Percentiles rank a stretch among this genome's conserved stretches.
Evolutionary conservation across 2,329 filamentous ascomycete genomes (phyloP).

Genomic region (Pseudocercospora vitis): DNA sequence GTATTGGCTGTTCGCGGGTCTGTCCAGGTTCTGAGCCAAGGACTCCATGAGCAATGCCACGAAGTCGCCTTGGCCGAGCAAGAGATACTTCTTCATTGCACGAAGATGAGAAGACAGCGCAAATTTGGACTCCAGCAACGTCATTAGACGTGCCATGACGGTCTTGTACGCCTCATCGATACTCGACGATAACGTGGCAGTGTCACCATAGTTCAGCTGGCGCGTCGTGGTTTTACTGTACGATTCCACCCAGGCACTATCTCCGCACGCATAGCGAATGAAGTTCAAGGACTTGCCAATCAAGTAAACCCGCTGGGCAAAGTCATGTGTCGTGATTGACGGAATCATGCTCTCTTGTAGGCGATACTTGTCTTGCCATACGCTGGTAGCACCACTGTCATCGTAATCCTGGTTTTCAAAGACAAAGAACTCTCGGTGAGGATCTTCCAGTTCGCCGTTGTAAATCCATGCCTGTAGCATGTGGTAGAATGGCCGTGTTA

Average conservation of each 20-base stretch:
- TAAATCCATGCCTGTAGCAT: conserved; percentile 98
- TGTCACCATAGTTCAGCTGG: conserved; percentile 89
- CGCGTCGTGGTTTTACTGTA: conserved; percentile 93
- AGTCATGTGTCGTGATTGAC: conserved; percentile 87
- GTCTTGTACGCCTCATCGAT: conserved; percentile 98
- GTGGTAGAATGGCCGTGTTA: conserved; percentile 93
- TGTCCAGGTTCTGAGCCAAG: conserved; percentile 84
- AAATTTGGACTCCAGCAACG: conserved; percentile 94
- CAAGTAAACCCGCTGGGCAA: conserved; percentile 93
- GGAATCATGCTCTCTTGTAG: conserved; percentile 83
- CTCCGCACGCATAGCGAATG: conserved; percentile 91
- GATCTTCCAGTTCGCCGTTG: conserved; percentile 95
- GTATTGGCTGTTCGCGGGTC: conserved; percentile 94
- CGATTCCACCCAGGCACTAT: conserved; percentile 90
- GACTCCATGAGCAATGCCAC: conserved; percentile 97
- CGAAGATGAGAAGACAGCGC: conserved; percentile 88
- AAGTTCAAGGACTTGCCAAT: conserved; percentile 99
- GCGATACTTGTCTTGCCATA: conserved; percentile 98
- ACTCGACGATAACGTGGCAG: conserved; percentile 82
- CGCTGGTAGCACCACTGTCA: conserved; percentile 70
- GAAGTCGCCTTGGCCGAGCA: conserved; percentile 94
- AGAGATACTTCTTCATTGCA: conserved; percentile 89
- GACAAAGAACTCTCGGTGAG: conserved; percentile 93
- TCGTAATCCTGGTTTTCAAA: conserved; percentile 68
- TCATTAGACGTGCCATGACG: conserved; percentile 91